A percentile compares a stretch with the other conserved stretches of the same genome.
Evolutionary conservation across 148 eudicot genomes (phyloP).

Genomic region (Selenicereus undatus): DNA sequence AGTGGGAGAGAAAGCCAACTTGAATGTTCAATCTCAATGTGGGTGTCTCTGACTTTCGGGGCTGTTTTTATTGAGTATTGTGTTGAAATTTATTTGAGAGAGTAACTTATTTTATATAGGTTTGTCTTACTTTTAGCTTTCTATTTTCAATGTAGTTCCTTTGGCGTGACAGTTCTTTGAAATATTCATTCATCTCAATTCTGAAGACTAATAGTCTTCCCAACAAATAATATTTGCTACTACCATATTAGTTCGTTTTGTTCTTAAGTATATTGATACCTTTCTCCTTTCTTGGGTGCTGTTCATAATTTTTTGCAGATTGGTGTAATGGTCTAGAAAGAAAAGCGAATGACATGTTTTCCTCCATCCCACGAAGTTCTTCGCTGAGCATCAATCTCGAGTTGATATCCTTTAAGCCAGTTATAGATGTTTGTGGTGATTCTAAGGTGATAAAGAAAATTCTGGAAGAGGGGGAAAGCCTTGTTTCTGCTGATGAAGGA

Average conservation of each 20-base stretch:
- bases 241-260: background rate
- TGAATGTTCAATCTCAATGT: slow-evolving; percentile 54
- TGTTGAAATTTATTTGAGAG: background rate
- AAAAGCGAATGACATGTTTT: slow-evolving; percentile 22
- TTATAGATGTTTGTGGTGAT: slow-evolving; percentile 54
- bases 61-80: background rate
- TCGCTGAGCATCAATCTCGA: slow-evolving; percentile 38
- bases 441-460: slow-evolving; percentile 57
- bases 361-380: slow-evolving; percentile 41
- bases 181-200: background rate
- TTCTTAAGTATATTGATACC: background rate
- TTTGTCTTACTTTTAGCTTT: background rate
- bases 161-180: background rate
- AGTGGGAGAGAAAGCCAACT: slow-evolving; percentile 55
- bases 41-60: slow-evolving; percentile 15
- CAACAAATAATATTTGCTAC: background rate
- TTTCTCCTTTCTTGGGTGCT: background rate
- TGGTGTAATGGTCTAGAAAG: slow-evolving; percentile 39
- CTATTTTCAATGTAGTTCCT: background rate
- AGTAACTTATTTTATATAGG: too few relatives aligned
- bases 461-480: slow-evolving; percentile 52
- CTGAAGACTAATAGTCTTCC: background rate
- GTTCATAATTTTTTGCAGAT: slow-evolving; percentile 37
- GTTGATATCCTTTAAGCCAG: slow-evolving; percentile 48
- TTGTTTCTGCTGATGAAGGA: slow-evolving; percentile 48